Percentiles rank a stretch among this genome's conserved stretches.
phyloP scores from a whole-genome alignment of 2,329 filamentous ascomycete species.

The Ophiostoma piceae region DNA sequence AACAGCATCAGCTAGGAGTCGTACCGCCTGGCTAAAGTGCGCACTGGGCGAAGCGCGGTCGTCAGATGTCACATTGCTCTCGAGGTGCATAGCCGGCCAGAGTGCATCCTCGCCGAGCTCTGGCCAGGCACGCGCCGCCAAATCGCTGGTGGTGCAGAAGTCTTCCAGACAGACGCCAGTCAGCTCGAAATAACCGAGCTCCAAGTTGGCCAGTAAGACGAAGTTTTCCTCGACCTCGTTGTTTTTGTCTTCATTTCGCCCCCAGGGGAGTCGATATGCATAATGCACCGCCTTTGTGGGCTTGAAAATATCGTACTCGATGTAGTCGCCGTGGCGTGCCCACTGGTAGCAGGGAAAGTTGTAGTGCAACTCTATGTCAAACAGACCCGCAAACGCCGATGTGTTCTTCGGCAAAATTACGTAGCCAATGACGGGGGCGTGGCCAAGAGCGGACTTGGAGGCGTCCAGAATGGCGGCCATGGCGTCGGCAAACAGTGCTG shows the following conservation, averaged over 20 bases:
- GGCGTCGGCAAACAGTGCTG: conserved; percentile 2
- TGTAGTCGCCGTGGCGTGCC: conserved; percentile 15
- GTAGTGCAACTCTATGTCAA: conserved; percentile 14
- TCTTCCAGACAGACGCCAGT: conserved; percentile 1
- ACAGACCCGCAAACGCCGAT: not conserved
- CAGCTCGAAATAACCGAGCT: not conserved
- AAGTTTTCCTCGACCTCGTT: not conserved
- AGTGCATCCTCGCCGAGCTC: conserved; percentile 18
- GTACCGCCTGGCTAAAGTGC: not conserved
- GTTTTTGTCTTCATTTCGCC: not conserved
- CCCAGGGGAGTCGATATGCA: conserved; percentile 16
- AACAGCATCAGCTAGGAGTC: not conserved
- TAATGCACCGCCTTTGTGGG: conserved; percentile 3
- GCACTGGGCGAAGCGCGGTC: not conserved
- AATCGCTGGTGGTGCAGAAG: not conserved
- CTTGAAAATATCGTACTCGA: conserved; percentile 16
- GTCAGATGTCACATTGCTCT: not conserved
- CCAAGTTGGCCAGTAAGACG: not conserved
- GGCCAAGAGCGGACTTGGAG: conserved; percentile 10
- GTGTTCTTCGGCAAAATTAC: conserved; percentile 9
- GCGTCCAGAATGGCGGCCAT: conserved; percentile 16
- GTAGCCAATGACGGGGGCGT: conserved; percentile 8
- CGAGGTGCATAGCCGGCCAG: not conserved
- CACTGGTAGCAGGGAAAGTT: conserved; percentile 13
- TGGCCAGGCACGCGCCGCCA: conserved; percentile 4